These are phyloP conservation scores for Brettanomyces bruxellensis DNA, from an alignment of 805 yeast species.

Conservation along the genomic window DNA sequence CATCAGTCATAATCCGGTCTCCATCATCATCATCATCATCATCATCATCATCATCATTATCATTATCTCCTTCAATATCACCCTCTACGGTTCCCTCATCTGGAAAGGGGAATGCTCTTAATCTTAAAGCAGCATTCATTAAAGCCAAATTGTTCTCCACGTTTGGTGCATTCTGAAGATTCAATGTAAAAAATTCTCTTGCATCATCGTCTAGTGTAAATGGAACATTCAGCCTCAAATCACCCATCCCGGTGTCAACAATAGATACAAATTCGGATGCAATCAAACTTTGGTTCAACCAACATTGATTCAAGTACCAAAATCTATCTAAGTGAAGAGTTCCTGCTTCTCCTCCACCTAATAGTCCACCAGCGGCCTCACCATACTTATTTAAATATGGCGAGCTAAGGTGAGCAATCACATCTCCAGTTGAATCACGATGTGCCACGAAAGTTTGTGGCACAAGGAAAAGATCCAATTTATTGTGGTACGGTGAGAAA, in stretches of 20 bases:
- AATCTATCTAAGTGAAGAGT: slow-evolving; percentile 44
- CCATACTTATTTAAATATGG: slow-evolving; percentile 74
- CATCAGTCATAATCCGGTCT: slow-evolving; percentile 4
- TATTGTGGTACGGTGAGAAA: slow-evolving; percentile 21
- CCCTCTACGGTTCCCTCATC: slow-evolving; percentile 6
- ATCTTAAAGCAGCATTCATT: slow-evolving; percentile 13
- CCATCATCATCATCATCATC: slow-evolving; percentile 9
- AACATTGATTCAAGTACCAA: slow-evolving; percentile 44
- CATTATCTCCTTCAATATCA: slow-evolving; percentile 9
- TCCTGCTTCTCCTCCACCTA: slow-evolving; percentile 48
- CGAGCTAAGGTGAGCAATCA: slow-evolving; percentile 23
- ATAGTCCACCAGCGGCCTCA: slow-evolving; percentile 51
- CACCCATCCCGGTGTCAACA: slow-evolving; percentile 2
- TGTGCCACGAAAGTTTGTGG: no score
- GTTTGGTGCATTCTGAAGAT: not conserved
- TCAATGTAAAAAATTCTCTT: no score
- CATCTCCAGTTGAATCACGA: no score
- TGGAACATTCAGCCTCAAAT: slow-evolving; percentile 2
- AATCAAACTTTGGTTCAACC: slow-evolving; percentile 41
- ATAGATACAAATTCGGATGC: slow-evolving; percentile 3
- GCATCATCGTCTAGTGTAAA: slow-evolving; percentile 2
- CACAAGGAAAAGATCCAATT: slow-evolving; percentile 1
- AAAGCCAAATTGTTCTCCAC: slow-evolving; percentile 1
- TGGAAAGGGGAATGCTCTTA: slow-evolving; percentile 5
- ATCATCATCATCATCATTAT: slow-evolving; percentile 5